Evolutionary conservation across 176 grass and related monocot genomes (phyloP), one percentile per base, ranked within the genome.

Genomic region (Guadua angustifolia): DNA sequence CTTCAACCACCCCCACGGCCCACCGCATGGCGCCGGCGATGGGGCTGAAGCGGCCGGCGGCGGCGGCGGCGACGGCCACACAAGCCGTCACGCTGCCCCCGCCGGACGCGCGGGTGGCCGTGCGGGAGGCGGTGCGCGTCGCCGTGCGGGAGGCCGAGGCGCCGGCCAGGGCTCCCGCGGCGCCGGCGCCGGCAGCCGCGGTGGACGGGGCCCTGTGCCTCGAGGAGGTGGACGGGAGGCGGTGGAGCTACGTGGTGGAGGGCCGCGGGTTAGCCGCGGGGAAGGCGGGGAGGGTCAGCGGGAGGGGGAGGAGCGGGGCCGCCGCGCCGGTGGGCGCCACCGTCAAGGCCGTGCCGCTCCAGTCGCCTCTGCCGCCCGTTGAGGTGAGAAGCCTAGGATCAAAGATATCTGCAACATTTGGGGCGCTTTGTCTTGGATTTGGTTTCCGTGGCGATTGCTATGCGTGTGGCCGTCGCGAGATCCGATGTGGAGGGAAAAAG

Each of bases 191-290:
- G 52, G 47, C 79, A 32, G 42, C 64, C 7, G 62, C 86, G 11
- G 79, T 63, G 13, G 81, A 81, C 49, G 92, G 89, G 68, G 77
- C 92, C 24, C 73, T 95, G 43, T 99, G 96, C 70, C 81, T 92
- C 16, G 96, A 99, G 87, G 96, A 99, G 85, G 86, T 99, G 79
- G 93, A 95, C 21, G 93, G 96, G 57, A 87, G 93, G 91, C 89
- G 84, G 45, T 99, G 91, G 86, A 94, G 86, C 70, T 99, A 99
- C 77, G 89, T 92, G 59, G 57, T 99, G 36, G 91, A 99, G 79
- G 82, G 66, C 26, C 18, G 24, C 19, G 79, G 74, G 17, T 85
- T 90, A 69, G 62, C 77, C 38, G 50, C 13, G 12, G 79, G 42
- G 16, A 83, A 24, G 75, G 8, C 83, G 5, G 71, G 40, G 36